Evolutionary conservation across 805 yeast species (phyloP).

Genomic region (Wickerhamomyces bisporus): DNA sequence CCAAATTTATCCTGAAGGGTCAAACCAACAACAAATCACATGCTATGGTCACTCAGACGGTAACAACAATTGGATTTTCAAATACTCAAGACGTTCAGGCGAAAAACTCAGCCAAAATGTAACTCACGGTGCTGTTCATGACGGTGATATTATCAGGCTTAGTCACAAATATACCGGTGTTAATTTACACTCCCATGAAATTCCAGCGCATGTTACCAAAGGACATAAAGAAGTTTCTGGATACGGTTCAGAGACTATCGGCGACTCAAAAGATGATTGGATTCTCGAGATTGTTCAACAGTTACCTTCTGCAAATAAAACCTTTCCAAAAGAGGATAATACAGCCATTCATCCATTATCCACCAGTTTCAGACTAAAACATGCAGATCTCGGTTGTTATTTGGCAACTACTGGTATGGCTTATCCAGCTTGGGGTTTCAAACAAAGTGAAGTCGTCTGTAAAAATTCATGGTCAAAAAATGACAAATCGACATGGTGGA

Average conservation of each 20-base stretch:
- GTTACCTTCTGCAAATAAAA: slow-evolving; percentile 26
- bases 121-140: slow-evolving; percentile 31
- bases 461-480: slow-evolving; percentile 46
- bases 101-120: slow-evolving; percentile 4
- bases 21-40: slow-evolving; percentile 91
- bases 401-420: slow-evolving; percentile 66
- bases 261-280: slow-evolving; percentile 90
- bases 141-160: slow-evolving; percentile 67
- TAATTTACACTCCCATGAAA: slow-evolving; percentile 77
- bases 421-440: slow-evolving; percentile 80
- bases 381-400: slow-evolving; percentile 64
- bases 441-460: slow-evolving; percentile 78
- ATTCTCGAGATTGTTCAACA: slow-evolving; percentile 74
- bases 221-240: slow-evolving; percentile 80
- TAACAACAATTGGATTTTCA: slow-evolving; percentile 78
- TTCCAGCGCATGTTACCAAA: slow-evolving; percentile 69
- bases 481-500: slow-evolving; percentile 89
- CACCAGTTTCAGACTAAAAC: slow-evolving; percentile 63
- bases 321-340: slow-evolving; percentile 44
- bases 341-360: slow-evolving; percentile 67
- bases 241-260: slow-evolving; percentile 66
- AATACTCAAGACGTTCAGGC: slow-evolving; percentile 44
- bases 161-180: slow-evolving; percentile 67
- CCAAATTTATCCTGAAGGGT: slow-evolving; percentile 85
- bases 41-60: slow-evolving; percentile 85